A percentile compares a stretch with the other conserved stretches of the same genome.
phyloP scores from a whole-genome alignment of 768 basidiomycete genomes.

The Amanita muscaria region DNA sequence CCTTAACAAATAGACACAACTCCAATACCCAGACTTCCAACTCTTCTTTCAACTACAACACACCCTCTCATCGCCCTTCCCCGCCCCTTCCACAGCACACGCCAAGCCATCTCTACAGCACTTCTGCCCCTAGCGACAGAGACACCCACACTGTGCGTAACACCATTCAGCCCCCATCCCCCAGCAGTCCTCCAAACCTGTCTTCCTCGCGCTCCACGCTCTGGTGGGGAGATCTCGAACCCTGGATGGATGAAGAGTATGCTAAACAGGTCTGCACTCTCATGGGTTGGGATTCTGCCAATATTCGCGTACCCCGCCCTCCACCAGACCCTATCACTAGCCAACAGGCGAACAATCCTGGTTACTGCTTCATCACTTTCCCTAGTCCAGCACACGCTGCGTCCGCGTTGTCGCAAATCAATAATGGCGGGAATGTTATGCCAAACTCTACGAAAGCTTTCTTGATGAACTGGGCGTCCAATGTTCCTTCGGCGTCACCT shows the following conservation, averaged over 20 bases:
- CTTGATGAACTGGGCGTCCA: constrained; percentile 67
- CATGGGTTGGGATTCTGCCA: constrained; percentile 81
- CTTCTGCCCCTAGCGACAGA: constrained; percentile 23
- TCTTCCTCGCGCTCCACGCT: constrained; percentile 49
- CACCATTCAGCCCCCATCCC: constrained; percentile 17
- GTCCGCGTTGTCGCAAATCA: constrained; percentile 62
- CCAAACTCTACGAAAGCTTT: constrained; percentile 82
- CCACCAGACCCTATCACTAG: constrained; percentile 46
- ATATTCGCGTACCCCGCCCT: constrained; percentile 63
- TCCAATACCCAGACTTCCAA: constrained; percentile 23
- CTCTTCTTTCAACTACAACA: constrained; percentile 40
- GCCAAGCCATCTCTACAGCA: constrained; percentile 17
- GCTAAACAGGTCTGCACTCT: constrained; percentile 77
- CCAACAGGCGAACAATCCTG: constrained; percentile 73
- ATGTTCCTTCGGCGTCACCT: constrained; percentile 24
- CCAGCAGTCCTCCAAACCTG: constrained; percentile 13
- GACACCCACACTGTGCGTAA: constrained; percentile 24
- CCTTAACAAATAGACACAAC: constrained; percentile 37
- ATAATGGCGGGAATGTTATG: constrained; percentile 49
- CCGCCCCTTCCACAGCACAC: constrained; percentile 21
- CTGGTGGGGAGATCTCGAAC: constrained; percentile 84
- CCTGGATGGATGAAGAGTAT: constrained; percentile 98
- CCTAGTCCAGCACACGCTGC: constrained; percentile 61
- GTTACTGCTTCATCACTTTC: constrained; percentile 85
- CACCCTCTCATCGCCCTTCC: constrained; percentile 22